These are phyloP conservation scores for Dispira simplex DNA, from an alignment of 192 early-diverging fungal genomes.

Conservation along the genomic window DNA sequence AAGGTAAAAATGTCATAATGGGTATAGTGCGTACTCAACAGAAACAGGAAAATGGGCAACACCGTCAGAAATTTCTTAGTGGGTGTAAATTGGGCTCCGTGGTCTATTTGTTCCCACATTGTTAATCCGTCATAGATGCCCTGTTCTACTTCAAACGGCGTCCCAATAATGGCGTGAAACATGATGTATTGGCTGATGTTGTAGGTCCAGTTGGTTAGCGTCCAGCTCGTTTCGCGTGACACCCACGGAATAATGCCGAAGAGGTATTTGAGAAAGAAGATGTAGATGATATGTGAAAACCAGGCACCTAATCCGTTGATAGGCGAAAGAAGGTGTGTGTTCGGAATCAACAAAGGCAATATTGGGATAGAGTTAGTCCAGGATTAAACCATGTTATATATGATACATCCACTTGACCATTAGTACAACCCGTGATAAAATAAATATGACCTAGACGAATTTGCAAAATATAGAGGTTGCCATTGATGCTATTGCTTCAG, in stretches of 20 bases:
- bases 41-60: constrained; percentile 88
- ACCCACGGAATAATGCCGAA: constrained; percentile 82
- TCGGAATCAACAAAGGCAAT: too few species aligned
- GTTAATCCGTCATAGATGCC: constrained; percentile 87
- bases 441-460: too few species aligned
- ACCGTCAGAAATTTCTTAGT: constrained; percentile 93
- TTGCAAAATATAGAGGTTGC: too few species aligned
- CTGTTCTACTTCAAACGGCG: constrained; percentile 87
- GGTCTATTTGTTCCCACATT: constrained; percentile 99
- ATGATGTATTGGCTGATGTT: constrained; percentile 90
- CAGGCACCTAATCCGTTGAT: constrained; percentile 58
- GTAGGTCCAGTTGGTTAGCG: constrained; percentile 84
- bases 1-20: constrained; percentile 89
- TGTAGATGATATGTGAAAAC: constrained; percentile 74
- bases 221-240: constrained; percentile 88
- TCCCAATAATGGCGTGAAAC: constrained; percentile 96
- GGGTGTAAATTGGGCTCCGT: constrained; percentile 94
- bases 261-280: constrained; percentile 57
- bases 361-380: too few species aligned
- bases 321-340: too few species aligned
- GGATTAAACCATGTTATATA: too few species aligned
- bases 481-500: too few species aligned
- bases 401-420: too few species aligned
- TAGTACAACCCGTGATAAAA: too few species aligned
- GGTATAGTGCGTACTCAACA: constrained; percentile 89